Percentiles rank a stretch among this genome's conserved stretches.
phyloP scores from a whole-genome alignment of 768 basidiomycete genomes.

The Leucocoprinus leucothites region DNA sequence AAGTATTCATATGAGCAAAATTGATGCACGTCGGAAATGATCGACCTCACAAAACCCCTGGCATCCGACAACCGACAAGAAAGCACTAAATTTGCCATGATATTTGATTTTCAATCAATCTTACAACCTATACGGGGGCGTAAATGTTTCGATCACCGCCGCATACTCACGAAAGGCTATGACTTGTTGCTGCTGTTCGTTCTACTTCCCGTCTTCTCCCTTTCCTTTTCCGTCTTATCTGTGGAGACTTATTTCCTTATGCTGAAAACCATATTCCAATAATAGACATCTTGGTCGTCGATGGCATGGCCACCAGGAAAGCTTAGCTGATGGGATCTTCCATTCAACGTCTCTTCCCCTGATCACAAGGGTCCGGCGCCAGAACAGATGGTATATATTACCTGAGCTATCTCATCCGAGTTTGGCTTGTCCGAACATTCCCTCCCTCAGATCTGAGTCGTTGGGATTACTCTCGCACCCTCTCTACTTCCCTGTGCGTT shows the following conservation, averaged over 20 bases:
- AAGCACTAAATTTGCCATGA: too few species aligned
- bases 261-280: too few species aligned
- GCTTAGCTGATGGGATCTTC: conserved; percentile 7
- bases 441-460: too few species aligned
- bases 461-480: too few species aligned
- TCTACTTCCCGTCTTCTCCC: background rate
- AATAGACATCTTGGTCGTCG: conserved; percentile 14
- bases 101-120: too few species aligned
- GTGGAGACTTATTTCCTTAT: background rate
- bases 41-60: too few species aligned
- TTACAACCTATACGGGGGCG: too few species aligned
- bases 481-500: background rate
- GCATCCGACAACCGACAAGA: too few species aligned
- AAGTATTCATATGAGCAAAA: too few species aligned
- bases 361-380: conserved; percentile 10
- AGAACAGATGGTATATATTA: conserved; percentile 6
- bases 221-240: background rate
- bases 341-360: background rate
- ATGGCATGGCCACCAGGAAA: conserved; percentile 26
- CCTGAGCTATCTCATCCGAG: background rate
- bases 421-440: background rate
- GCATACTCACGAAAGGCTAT: conserved; percentile 8
- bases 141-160: background rate
- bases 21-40: background rate
- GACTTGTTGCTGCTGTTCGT: background rate